Evolutionary conservation across 495 filamentous ascomycete species (phyloP).

Genomic region (Hypoxylon intermedium): DNA sequence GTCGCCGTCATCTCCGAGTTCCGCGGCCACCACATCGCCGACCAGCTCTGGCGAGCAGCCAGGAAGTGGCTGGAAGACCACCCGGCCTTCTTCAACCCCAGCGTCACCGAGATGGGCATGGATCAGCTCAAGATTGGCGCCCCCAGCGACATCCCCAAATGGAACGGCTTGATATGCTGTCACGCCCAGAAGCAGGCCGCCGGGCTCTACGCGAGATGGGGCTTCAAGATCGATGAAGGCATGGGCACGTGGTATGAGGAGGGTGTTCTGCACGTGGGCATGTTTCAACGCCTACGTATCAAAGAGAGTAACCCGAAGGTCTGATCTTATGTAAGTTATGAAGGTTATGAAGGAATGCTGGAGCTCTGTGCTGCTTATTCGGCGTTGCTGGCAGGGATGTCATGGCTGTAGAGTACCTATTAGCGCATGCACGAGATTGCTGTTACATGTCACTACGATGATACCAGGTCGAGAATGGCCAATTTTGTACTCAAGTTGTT

Average conservation of each 20-base stretch:
- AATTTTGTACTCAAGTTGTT: slow-evolving; percentile 2
- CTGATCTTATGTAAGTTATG: neutral
- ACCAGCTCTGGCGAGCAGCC: slow-evolving; percentile 67
- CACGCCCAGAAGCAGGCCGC: slow-evolving; percentile 75
- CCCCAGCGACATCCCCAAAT: slow-evolving; percentile 52
- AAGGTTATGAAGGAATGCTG: neutral
- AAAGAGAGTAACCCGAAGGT: slow-evolving; percentile 15
- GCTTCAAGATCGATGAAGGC: slow-evolving; percentile 71
- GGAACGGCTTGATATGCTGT: slow-evolving; percentile 73
- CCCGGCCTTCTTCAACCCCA: slow-evolving; percentile 58
- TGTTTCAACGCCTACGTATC: slow-evolving; percentile 61
- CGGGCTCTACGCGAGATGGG: slow-evolving; percentile 66
- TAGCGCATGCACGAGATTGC: neutral
- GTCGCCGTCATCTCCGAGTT: slow-evolving; percentile 70
- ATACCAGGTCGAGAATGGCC: slow-evolving; percentile 29
- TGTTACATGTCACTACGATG: slow-evolving; percentile 16
- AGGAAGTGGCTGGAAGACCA: slow-evolving; percentile 68
- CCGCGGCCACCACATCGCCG: slow-evolving; percentile 67
- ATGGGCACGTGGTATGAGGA: slow-evolving; percentile 85
- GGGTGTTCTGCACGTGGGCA: slow-evolving; percentile 83
- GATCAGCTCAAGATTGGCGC: slow-evolving; percentile 43
- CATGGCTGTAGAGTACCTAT: neutral
- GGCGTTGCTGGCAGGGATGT: neutral
- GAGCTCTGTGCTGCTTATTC: neutral
- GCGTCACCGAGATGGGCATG: slow-evolving; percentile 52